Conservation (phyloP, 2,329 filamentous ascomycete genomes). For the Malbranchea cinnamomea region DNA sequence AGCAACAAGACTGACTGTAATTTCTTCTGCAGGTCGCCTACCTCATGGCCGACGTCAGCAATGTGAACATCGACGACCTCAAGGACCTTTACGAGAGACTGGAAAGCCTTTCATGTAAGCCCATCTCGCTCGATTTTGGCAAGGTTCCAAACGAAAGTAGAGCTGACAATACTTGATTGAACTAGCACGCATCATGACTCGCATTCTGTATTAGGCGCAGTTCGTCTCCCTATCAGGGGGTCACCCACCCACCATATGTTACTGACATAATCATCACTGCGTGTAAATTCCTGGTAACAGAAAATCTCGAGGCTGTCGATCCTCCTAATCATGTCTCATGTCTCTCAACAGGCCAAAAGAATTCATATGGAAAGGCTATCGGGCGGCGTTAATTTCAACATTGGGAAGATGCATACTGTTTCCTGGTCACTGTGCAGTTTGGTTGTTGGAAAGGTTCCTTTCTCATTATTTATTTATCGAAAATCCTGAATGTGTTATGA, state of each 20-base stretch:
- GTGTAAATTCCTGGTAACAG: no score
- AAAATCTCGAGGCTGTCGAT: no score
- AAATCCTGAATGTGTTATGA: no score
- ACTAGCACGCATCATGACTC: slow-evolving; percentile 32
- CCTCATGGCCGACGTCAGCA: slow-evolving; percentile 92
- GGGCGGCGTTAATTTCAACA: no score
- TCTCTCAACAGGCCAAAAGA: slow-evolving; percentile 3
- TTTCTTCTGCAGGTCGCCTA: slow-evolving; percentile 53
- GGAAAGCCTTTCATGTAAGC: slow-evolving; percentile 65
- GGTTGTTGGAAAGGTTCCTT: no score
- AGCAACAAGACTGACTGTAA: background rate
- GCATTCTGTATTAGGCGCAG: slow-evolving; percentile 27
- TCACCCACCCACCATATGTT: no score
- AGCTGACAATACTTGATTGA: slow-evolving; percentile 7
- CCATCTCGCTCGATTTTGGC: background rate
- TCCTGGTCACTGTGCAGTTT: no score
- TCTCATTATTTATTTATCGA: no score
- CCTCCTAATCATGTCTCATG: slow-evolving; percentile 2
- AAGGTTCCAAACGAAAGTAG: slow-evolving; percentile 1
- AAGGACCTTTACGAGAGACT: slow-evolving; percentile 73
- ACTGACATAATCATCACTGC: no score
- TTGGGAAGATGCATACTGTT: no score
- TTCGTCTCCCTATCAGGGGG: no score
- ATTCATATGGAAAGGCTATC: background rate
- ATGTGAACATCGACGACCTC: slow-evolving; percentile 65